Evolutionary conservation across 805 yeast species (phyloP), one percentile per base, ranked within the genome.

Genomic region (Candida yuanshanica): DNA sequence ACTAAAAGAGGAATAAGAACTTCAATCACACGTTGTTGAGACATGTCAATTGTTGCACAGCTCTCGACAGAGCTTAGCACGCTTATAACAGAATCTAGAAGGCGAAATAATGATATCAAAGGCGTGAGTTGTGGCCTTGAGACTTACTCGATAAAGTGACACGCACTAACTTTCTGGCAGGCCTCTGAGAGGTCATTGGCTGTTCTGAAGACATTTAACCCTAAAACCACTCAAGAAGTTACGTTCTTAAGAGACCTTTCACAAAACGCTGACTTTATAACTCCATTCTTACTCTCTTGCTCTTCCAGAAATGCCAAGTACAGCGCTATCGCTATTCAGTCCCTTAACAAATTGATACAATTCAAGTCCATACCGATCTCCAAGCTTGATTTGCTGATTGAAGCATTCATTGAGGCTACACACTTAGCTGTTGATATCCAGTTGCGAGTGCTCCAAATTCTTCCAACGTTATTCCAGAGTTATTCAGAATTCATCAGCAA

Each of bases 381-480:
- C 4, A 69, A 76, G 35, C 53, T 81, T 16, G 69, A 69, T 16
- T 72, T 72, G 6, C 69, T 91, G 7, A 63, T 91, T 17, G 82
- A 77, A 31, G 80, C 89, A 0, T 68, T 88, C 25, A 68, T 72
- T 24, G 90, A 85, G 43, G 86, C 95, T 0, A 76, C 91, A 0
- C 80, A 79, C 51, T 65, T 84, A 12, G 84, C 93, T 0, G 70
- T 77, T 20, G 97, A 90, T 33, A 82, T 87, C 35, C 97, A 91
- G 60, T 70, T 93, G 47, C 86, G 89, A 55, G 81, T 89, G 11
- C 64, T 91, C 29, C 99, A 91, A 63, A 69, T 86, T 11, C 67
- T 91, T 18, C 96, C 97, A 0, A 68, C 80, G 2, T 65, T 91
- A 25, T 76, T 82, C 57, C 84, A 79, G 53, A 73, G 69, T 17